Evolutionary conservation across 495 filamentous ascomycete genomes (phyloP).

Genomic region (Penicillium egyptiacum): DNA sequence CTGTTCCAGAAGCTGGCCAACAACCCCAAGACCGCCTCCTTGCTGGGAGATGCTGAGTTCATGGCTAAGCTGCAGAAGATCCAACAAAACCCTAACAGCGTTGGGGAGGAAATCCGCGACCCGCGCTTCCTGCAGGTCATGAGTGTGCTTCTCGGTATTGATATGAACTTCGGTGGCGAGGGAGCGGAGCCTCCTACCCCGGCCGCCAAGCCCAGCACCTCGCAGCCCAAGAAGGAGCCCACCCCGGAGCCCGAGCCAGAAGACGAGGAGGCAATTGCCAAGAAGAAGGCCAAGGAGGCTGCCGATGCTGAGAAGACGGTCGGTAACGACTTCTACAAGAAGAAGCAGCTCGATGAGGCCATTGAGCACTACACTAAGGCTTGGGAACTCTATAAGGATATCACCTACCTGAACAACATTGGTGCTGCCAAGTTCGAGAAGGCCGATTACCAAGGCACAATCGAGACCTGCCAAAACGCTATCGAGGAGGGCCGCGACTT

Average conservation of each 20-base stretch:
- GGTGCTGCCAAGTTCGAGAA: slow-evolving; percentile 95
- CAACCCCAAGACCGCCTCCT: slow-evolving; percentile 89
- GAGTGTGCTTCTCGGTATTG: slow-evolving; percentile 88
- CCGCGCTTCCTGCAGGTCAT: slow-evolving; percentile 92
- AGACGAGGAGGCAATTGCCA: slow-evolving; percentile 78
- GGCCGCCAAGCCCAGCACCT: slow-evolving; percentile 56
- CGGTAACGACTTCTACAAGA: slow-evolving; percentile 96
- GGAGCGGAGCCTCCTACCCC: slow-evolving; percentile 68
- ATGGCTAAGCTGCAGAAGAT: slow-evolving; percentile 85
- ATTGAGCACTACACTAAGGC: slow-evolving; percentile 95
- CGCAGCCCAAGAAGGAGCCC: slow-evolving; percentile 57
- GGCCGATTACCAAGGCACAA: slow-evolving; percentile 82
- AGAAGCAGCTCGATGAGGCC: slow-evolving; percentile 89
- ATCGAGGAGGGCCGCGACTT: slow-evolving; percentile 83
- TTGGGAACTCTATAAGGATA: slow-evolving; percentile 93
- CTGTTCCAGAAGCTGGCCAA: slow-evolving; percentile 83
- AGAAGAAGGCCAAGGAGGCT: slow-evolving; percentile 86
- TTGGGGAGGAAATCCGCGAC: slow-evolving; percentile 79
- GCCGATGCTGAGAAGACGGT: slow-evolving; percentile 94
- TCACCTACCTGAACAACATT: slow-evolving; percentile 95
- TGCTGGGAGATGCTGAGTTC: slow-evolving; percentile 82
- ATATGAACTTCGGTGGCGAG: slow-evolving; percentile 78
- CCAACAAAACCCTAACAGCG: slow-evolving; percentile 74
- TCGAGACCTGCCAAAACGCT: slow-evolving; percentile 83
- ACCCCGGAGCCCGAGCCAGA: slow-evolving; percentile 62